phyloP scores from a whole-genome alignment of 2,329 filamentous ascomycete species.

The Diplodia mutila region DNA sequence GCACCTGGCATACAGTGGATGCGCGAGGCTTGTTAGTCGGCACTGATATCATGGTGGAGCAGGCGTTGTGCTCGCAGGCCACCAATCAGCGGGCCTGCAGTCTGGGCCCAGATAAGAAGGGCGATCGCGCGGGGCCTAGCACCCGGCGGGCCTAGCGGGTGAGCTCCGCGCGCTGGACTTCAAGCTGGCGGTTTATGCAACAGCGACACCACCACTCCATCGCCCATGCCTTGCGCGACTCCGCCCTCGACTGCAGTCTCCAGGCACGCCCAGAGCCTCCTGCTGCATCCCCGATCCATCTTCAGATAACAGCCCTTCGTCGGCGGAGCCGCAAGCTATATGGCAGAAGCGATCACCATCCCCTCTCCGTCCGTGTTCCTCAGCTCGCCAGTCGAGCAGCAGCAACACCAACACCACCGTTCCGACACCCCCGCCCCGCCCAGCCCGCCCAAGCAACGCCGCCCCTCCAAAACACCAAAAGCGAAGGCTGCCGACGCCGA shows the following conservation, averaged over 20 bases:
- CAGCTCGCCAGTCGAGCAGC: constrained; percentile 37
- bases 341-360: constrained; percentile 63
- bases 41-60: constrained; percentile 24
- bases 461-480: constrained; percentile 26
- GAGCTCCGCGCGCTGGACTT: constrained; percentile 25
- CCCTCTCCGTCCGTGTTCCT: constrained; percentile 62
- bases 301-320: constrained; percentile 13
- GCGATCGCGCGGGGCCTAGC: constrained; percentile 21
- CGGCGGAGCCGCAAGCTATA: constrained; percentile 30
- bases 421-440: constrained; percentile 11
- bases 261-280: constrained; percentile 23
- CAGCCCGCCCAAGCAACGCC: constrained; percentile 32
- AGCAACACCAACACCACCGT: constrained; percentile 32
- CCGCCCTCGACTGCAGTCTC: constrained; percentile 22
- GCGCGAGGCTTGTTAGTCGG: neutral
- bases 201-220: constrained; percentile 8
- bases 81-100: neutral
- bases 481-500: constrained; percentile 9
- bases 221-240: constrained; percentile 26
- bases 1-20: neutral
- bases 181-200: constrained; percentile 23
- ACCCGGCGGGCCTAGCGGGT: constrained; percentile 11
- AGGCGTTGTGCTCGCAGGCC: neutral
- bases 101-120: constrained; percentile 19
- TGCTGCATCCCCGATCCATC: constrained; percentile 26